Base-by-base conservation (phyloP, 148 eudicot species). In the Nyssa sinensis region DNA sequence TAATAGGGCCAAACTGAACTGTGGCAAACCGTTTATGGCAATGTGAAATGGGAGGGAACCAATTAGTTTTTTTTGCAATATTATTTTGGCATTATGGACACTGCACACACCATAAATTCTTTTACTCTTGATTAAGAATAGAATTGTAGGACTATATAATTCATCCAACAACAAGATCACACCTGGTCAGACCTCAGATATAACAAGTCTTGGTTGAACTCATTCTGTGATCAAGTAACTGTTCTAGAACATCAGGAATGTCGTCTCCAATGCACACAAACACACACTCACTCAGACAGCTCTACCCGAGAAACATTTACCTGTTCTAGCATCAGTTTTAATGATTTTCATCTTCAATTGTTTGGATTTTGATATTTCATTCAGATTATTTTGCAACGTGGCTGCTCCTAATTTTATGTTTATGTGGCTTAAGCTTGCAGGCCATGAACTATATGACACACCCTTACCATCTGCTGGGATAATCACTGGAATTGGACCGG, bases 401-500 rank as follows among this genome's bases (percentile, higher is more conserved):
- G 49, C 11, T 21, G 41, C 28, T 57, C 14, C n/a, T 51, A 72
- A 69, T 17, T 16, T 74, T 8, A 4, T 67, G 53, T 80, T 74
- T 71, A n/a, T 25, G 65, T 69, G 67, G 62, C 29, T 67, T 55
- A 70, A 95, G 98, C 98, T 94, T 66, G 98, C 98, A 77, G 98
- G 98, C 30, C 92, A 90, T 84, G 94, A 85, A 77, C 79, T 94
- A 41, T 94, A 95, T 60, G 91, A 84, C 30, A 93, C 90, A 29
- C 75, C 86, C 62, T 89, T 95, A 82, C 97, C 93, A 35, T 92
- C 96, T 69, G 99, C 96, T 76, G 99, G 99, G 51, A 91, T 92
- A 73, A 78, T 95, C 62, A 92, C 96, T 44, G 99, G 99, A 66
- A 95, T 95, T 49, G 99, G 99, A 74, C 88, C 97, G 8, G 90